Base-by-base conservation (phyloP, 805 yeast species). In the Scheffersomyces stipitis region DNA sequence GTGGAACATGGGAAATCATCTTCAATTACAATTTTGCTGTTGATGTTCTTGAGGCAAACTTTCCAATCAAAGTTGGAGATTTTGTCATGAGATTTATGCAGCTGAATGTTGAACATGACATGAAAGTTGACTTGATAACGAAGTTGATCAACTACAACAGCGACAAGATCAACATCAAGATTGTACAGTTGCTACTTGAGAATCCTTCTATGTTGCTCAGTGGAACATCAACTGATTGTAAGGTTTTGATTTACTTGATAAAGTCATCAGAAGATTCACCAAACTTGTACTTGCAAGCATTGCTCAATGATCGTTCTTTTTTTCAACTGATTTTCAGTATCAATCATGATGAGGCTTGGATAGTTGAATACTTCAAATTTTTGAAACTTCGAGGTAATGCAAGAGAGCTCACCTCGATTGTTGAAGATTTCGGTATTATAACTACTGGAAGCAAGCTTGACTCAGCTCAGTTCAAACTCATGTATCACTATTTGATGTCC, bases 1-100 rank as follows among this genome's bases (percentile, higher is more conserved):
- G 48, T 5, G 37, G 38, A 4, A 67, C 73, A 3, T 62, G 71
- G 64, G 45, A 40, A 3, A 51, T 58, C 5, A 30, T 68, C 3
- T 46, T 65, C 17, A 65, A 56, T 33, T 49, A 53, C 17, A 47
- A 49, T 10, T 65, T 66, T 34, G 46, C 56, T 3, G 27, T 40
- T 22, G 54, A 49, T 14, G 14, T 37, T 3, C 47, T 62, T 29
- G 53, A 51, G 24, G 36, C 34, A 8, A 49, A 50, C 5, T 31
- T 40, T 1, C 33, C 34, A n/a, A 29, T 65, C 7, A 34, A 42
- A 2, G 29, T 47, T 15, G 15, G 40, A 4, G 52, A 53, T 2
- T 49, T 66, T 17, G 28, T 61, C 12, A 37, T 35, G 15, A 48
- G 69, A 18, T 20, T 66, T 5, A 38, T 53, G 42, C 30, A 27